Base-by-base conservation (phyloP, 805 yeast species). In the Yarrowia divulgata region DNA sequence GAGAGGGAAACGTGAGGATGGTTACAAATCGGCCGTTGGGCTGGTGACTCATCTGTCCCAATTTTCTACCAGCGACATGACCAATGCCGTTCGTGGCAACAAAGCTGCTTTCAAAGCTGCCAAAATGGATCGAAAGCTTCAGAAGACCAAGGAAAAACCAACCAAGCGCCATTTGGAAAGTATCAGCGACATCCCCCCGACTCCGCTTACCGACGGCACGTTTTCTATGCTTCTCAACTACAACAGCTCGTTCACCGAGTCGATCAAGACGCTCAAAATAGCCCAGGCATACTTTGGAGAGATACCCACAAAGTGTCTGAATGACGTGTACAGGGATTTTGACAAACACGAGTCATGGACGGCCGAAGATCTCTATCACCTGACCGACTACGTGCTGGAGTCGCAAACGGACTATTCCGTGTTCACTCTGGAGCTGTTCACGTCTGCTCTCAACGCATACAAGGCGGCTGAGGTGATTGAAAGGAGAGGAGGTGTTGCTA, bases 231-330 rank as follows among this genome's bases (percentile, higher is more conserved):
- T 63, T 8, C 5, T 63, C 5, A n/a, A 2, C 1, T 4, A 19
- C 4, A 13, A 10, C 14, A 46, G 14, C 6, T 34, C 55, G 8
- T 63, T 63, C 48, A 5, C 19, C 7, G 40, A 63, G 32, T 23
- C 48, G n/a, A 3, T 23, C 14, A 12, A 23, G 1, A 9, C 29
- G 12, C 45, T 63, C 29, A 19, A 49, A 40, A 6, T 48, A n/a
- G 57, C 68, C 13, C 18, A 16, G 4, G 7, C 12, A 2, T 63
- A 63, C 39, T 63, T 63, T 48, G 57, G 45, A 13, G 68, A 63
- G 14, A 5, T 40, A 1, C 68, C 68, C 37, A 48, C 45, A 13
- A 37, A 19, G 23, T 63, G 68, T 48, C 46, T 63, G 5, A 2
- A 14, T 0, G 57, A 48, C 32, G 37, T 63, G 68, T 63, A 63